These are phyloP conservation scores for Fusarium continuum DNA, from an alignment of 2,329 filamentous ascomycete genomes.

Conservation along the genomic window DNA sequence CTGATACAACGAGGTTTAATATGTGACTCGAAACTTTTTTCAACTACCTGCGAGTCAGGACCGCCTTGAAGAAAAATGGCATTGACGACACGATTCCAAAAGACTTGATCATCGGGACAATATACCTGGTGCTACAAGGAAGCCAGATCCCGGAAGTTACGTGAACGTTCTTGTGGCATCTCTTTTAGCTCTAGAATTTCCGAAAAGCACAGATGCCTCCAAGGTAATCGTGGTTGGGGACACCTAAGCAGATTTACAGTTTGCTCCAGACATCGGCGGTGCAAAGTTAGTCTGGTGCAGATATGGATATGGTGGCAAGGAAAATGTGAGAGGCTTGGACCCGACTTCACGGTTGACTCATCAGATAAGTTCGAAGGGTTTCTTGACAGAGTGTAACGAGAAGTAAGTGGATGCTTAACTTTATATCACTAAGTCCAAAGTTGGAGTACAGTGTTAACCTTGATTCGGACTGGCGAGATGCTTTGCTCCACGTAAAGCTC, in stretches of 20 bases:
- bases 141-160: conserved; percentile 5
- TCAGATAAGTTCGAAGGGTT: neutral
- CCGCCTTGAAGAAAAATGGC: neutral
- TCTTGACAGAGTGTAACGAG: neutral
- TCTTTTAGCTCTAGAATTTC: neutral
- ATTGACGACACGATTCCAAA: neutral
- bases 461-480: too few species aligned
- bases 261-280: neutral
- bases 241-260: conserved; percentile 1
- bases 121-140: neutral
- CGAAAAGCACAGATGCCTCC: neutral
- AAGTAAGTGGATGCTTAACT: too few species aligned
- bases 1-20: too few species aligned
- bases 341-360: neutral
- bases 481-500: too few species aligned
- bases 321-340: neutral
- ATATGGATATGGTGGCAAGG: conserved; percentile 18
- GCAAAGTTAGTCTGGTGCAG: conserved; percentile 16
- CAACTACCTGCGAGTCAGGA: too few species aligned
- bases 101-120: conserved; percentile 8
- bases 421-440: too few species aligned
- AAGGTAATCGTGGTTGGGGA: neutral
- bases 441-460: too few species aligned
- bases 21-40: too few species aligned
- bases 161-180: neutral